A percentile compares a stretch with the other conserved stretches of the same genome.
Conservation (phyloP, 2,329 filamentous ascomycete species). For the Tympanopsis confertula region DNA sequence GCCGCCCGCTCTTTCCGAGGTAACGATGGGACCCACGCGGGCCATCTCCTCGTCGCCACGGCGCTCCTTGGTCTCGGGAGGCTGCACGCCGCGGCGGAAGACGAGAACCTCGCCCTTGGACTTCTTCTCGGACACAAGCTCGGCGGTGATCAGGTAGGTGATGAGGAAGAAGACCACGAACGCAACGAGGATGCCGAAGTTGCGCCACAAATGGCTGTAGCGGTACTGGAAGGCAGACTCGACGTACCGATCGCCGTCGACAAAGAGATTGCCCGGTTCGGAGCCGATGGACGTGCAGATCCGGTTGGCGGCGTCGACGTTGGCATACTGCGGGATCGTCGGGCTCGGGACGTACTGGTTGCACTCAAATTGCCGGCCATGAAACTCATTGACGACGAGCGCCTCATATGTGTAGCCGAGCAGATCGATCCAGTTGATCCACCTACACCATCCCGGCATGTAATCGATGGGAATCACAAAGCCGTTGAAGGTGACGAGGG, state of each 20-base stretch:
- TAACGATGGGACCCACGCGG: conserved; percentile 39
- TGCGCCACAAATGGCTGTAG: conserved; percentile 63
- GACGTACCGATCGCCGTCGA: conserved; percentile 62
- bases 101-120: conserved; percentile 73
- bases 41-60: not conserved
- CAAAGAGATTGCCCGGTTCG: conserved; percentile 45
- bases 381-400: conserved; percentile 83
- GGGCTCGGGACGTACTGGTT: conserved; percentile 58
- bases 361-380: conserved; percentile 32
- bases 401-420: conserved; percentile 65
- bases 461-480: conserved; percentile 73
- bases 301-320: conserved; percentile 62
- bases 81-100: conserved; percentile 42
- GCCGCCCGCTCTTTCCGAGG: conserved; percentile 27
- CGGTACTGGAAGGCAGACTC: conserved; percentile 55
- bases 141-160: conserved; percentile 67
- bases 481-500: conserved; percentile 72
- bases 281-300: conserved; percentile 73
- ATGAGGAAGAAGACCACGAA: conserved; percentile 67
- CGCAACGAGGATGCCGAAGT: conserved; percentile 69
- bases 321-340: conserved; percentile 62
- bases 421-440: conserved; percentile 70
- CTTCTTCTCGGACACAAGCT: conserved; percentile 66
- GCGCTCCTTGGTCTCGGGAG: conserved; percentile 15
- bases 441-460: conserved; percentile 65